A percentile compares a stretch with the other conserved stretches of the same genome.
Conservation (phyloP, 1,284 basidiomycete species). For the Sporisorium reilianum region DNA sequence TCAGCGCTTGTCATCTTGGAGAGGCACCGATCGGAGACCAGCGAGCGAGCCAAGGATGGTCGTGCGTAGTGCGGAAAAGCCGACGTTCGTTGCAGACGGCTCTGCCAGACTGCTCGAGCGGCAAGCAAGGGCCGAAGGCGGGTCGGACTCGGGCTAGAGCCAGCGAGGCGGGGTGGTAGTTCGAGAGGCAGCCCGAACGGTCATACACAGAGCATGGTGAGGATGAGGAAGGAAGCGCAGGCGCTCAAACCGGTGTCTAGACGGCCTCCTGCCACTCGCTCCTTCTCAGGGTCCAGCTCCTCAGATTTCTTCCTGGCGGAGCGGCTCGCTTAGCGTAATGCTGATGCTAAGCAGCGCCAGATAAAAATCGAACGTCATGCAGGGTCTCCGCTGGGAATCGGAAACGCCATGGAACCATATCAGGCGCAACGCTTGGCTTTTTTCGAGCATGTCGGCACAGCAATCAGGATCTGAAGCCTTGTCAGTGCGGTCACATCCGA, state of each 20-base stretch:
- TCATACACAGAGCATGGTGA: background rate
- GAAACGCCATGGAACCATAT: too few species aligned
- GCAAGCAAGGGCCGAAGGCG: background rate
- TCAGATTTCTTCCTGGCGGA: background rate
- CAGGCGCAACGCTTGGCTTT: too few species aligned
- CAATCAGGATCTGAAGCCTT: too few species aligned
- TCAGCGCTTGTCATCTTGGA: background rate
- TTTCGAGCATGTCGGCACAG: too few species aligned
- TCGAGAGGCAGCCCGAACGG: background rate
- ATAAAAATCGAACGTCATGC: background rate
- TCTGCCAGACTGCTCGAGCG: background rate
- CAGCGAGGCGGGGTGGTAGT: background rate
- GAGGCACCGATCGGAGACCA: background rate
- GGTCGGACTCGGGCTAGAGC: background rate
- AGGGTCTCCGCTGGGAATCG: constrained; percentile 1
- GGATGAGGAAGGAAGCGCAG: background rate
- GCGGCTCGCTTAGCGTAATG: constrained; percentile 15
- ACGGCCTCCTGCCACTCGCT: background rate
- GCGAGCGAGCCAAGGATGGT: background rate
- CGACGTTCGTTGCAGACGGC: background rate
- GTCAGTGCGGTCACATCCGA: too few species aligned
- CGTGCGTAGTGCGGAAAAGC: background rate
- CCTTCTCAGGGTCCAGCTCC: constrained; percentile 2
- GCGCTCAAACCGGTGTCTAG: background rate
- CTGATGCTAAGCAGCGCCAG: background rate